Evolutionary conservation across 768 basidiomycete species (phyloP).

Genomic region (Royoungia palumana): DNA sequence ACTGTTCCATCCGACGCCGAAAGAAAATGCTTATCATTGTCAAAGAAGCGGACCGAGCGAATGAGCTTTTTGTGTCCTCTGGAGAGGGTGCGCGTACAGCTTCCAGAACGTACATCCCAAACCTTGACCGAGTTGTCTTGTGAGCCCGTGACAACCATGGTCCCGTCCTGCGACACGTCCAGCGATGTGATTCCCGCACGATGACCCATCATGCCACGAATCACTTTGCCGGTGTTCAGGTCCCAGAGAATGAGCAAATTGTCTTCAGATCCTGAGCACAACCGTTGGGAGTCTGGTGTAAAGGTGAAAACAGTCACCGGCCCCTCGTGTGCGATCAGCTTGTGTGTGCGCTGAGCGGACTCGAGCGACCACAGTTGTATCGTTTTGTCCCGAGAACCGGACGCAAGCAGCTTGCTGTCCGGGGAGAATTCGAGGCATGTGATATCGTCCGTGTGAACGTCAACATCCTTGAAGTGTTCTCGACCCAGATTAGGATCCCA

Average conservation of each 20-base stretch:
- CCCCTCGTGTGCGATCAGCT: conserved; percentile 8
- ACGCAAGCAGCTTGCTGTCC: conserved; percentile 5
- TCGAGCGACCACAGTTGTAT: conserved; percentile 17
- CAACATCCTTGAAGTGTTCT: conserved; percentile 7
- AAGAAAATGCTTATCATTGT: conserved; percentile 6
- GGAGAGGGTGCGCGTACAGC: conserved; percentile 3
- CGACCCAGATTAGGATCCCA: conserved; percentile 16
- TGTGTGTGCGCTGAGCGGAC: conserved; percentile 1
- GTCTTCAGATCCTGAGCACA: conserved; percentile 21
- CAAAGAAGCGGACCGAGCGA: conserved; percentile 8
- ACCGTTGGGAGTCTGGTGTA: conserved; percentile 5
- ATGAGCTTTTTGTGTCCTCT: conserved; percentile 3
- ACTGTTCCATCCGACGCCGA: conserved; percentile 3
- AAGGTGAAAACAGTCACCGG: conserved; percentile 13
- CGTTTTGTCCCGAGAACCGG: conserved; percentile 7
- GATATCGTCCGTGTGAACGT: conserved; percentile 1
- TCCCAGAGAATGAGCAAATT: conserved; percentile 19
- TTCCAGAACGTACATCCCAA: conserved; percentile 14
- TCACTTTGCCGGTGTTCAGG: background rate
- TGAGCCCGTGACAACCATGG: conserved; percentile 15
- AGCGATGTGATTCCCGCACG: conserved; percentile 8
- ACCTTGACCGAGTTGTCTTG: conserved; percentile 17
- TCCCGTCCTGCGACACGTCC: conserved; percentile 16
- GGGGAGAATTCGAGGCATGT: conserved; percentile 13
- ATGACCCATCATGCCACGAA: conserved; percentile 18